A percentile compares a stretch with the other conserved stretches of the same genome.
These are phyloP conservation scores for Talaromyces sp. DNA, from an alignment of 2,329 filamentous ascomycete genomes.

Conservation along the genomic window DNA sequence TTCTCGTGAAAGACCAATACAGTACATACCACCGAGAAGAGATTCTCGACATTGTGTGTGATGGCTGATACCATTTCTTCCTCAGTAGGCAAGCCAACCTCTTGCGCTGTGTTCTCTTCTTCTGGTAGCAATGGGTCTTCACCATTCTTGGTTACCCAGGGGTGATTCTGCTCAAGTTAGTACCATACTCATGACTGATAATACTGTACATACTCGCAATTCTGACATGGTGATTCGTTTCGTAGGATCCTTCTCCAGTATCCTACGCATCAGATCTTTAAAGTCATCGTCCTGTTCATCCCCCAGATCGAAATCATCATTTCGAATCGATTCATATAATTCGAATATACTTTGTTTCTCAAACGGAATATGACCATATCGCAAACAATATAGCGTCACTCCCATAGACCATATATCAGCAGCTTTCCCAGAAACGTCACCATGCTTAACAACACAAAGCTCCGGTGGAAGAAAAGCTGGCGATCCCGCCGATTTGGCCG, in stretches of 20 bases:
- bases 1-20: background rate
- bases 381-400: slow-evolving; percentile 85
- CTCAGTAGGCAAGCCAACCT: slow-evolving; percentile 80
- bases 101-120: slow-evolving; percentile 79
- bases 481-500: slow-evolving; percentile 87
- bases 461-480: slow-evolving; percentile 94
- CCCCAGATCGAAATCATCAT: slow-evolving; percentile 62
- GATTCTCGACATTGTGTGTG: slow-evolving; percentile 80
- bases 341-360: slow-evolving; percentile 74
- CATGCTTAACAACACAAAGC: slow-evolving; percentile 80
- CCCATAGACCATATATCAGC: slow-evolving; percentile 99
- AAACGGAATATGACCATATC: slow-evolving; percentile 86
- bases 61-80: slow-evolving; percentile 88
- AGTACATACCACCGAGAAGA: slow-evolving; percentile 69
- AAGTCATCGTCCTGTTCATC: slow-evolving; percentile 65
- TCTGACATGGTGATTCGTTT: slow-evolving; percentile 80
- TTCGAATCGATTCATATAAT: slow-evolving; percentile 83
- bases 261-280: slow-evolving; percentile 65
- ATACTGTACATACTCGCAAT: slow-evolving; percentile 63
- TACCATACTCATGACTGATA: background rate
- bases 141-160: slow-evolving; percentile 85
- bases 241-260: slow-evolving; percentile 80
- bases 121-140: slow-evolving; percentile 72
- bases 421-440: slow-evolving; percentile 80
- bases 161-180: slow-evolving; percentile 63